These are phyloP conservation scores for Penicillium soppii DNA, from an alignment of 495 filamentous ascomycete species.

Conservation along the genomic window DNA sequence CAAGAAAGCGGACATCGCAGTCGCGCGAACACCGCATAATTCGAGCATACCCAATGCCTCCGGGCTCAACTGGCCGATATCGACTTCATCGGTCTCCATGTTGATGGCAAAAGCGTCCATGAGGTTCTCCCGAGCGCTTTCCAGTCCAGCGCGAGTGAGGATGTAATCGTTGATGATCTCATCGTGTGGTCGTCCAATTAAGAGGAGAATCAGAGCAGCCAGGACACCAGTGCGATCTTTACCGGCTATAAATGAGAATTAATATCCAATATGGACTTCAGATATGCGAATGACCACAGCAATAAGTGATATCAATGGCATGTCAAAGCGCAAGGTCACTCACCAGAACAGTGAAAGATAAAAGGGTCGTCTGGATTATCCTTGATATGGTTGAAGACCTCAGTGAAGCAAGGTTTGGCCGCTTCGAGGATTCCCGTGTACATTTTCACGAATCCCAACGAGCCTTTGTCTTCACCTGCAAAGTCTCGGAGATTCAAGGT, in stretches of 20 bases:
- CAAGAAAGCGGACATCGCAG: conserved; percentile 31
- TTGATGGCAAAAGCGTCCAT: conserved; percentile 17
- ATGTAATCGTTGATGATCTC: conserved; percentile 51
- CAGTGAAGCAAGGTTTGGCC: conserved; percentile 25
- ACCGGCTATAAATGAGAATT: conserved; percentile 41
- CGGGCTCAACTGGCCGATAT: conserved; percentile 18
- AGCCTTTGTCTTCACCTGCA: conserved; percentile 51
- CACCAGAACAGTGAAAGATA: conserved; percentile 62
- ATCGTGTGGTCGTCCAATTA: conserved; percentile 48
- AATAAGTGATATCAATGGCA: too few species aligned
- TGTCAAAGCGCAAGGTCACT: conserved; percentile 18
- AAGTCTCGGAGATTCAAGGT: conserved; percentile 54
- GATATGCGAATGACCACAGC: background rate
- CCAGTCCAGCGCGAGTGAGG: conserved; percentile 29
- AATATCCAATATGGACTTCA: background rate
- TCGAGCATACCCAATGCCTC: conserved; percentile 28
- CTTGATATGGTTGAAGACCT: conserved; percentile 40
- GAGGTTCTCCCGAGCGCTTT: conserved; percentile 26
- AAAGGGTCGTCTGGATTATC: conserved; percentile 40
- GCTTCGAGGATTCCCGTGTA: conserved; percentile 51
- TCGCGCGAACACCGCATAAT: conserved; percentile 25
- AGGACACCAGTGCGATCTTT: conserved; percentile 66
- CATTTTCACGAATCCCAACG: conserved; percentile 53
- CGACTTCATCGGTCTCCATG: conserved; percentile 1
- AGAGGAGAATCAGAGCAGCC: conserved; percentile 53